These are phyloP conservation scores for Aureobasidium pullulans DNA, from an alignment of 2,329 filamentous ascomycete species.

Conservation along the genomic window DNA sequence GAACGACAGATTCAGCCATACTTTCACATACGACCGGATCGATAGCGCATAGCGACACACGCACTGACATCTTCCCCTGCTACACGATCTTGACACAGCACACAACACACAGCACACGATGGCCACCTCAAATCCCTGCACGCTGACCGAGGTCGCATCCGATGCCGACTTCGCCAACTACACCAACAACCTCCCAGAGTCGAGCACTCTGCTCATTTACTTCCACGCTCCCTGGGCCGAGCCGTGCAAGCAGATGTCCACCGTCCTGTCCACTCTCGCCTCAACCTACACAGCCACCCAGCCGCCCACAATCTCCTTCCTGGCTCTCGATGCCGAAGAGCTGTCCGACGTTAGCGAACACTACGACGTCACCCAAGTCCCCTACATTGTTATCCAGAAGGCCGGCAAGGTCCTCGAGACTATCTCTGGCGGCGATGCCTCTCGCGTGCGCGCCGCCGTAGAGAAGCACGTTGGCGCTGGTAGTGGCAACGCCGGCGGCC, in stretches of 20 bases:
- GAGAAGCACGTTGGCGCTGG: constrained; percentile 62
- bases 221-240: constrained; percentile 97
- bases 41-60: background rate
- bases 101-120: constrained; percentile 2
- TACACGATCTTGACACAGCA: background rate
- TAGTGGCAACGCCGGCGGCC: constrained; percentile 28
- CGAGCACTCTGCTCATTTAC: constrained; percentile 60
- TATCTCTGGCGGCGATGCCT: constrained; percentile 81
- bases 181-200: constrained; percentile 53
- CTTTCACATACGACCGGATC: background rate
- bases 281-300: constrained; percentile 68
- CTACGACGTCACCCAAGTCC: constrained; percentile 92
- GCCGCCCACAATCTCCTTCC: constrained; percentile 67
- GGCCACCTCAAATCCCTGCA: constrained; percentile 27
- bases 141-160: constrained; percentile 67
- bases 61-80: background rate
- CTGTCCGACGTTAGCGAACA: constrained; percentile 83
- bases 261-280: constrained; percentile 77
- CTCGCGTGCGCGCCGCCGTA: constrained; percentile 76
- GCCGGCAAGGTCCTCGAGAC: constrained; percentile 71
- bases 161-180: constrained; percentile 66
- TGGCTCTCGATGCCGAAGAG: constrained; percentile 90
- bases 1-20: background rate
- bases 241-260: constrained; percentile 89
- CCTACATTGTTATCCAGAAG: constrained; percentile 78